Evolutionary conservation across 768 basidiomycete genomes (phyloP), one percentile per base, ranked within the genome.

Genomic region (Tremella yokohamensis): DNA sequence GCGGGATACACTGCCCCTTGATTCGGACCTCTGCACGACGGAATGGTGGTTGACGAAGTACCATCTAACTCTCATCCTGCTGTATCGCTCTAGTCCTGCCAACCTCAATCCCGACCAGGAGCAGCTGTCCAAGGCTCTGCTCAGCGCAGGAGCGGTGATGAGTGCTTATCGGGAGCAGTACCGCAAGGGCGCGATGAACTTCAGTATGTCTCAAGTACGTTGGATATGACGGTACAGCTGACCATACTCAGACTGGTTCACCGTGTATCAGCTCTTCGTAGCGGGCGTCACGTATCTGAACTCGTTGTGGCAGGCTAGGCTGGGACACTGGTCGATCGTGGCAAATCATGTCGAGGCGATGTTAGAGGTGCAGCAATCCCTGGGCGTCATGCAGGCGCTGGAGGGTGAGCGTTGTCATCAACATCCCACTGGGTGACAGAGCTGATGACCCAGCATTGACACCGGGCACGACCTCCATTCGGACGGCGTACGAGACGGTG

Each of bases 211-310:
- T 40, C 39, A 40, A 40, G 18, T 40, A 40, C 18, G 11, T 18
- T 18, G n/a, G n/a, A n/a, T n/a, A n/a, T n/a, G n/a, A 40, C 11
- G 11, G 39, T 40, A 40, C 39, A 11, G 11, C 18, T 40, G 39
- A 40, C 39, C 18, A 40, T 34, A 24, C 40, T 7, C 44, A 45
- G 24, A 40, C 39, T 65, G 64, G 64, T 42, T 62, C 4, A 29
- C 60, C 3, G 62, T 65, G 49, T 47, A 65, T 29, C 45, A 51
- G 16, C 29, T 65, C 15, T 65, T 65, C 37, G 52, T 59, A 0
- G 47, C 49, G 18, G 64, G 64, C n/a, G 56, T 65, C 13, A 65
- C 64, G 12, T 65, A 65, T 39, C 57, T 65, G n/a, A 57, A 65
- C 29, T 44, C 52, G 8, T 29, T 62, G 2, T 58, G 60, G 60